Evolutionary conservation across 1,284 basidiomycete species (phyloP), one percentile per base, ranked within the genome.

Genomic region (Leccinum insolens): DNA sequence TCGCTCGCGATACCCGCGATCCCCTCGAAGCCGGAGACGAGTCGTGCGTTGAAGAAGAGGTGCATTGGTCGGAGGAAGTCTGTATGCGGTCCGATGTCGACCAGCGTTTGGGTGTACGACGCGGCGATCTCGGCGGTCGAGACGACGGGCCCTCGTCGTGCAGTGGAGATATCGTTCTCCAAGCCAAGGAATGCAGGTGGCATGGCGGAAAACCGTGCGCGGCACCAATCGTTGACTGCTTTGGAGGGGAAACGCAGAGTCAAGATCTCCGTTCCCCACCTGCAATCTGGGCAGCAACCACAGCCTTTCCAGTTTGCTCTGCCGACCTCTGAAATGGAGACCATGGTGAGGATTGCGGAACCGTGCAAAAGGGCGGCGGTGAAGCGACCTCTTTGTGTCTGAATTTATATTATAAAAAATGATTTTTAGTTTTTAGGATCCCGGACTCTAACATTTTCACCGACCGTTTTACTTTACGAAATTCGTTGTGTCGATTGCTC

Each of bases 61-160:
- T 88, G 87, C 64, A 80, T 88, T 7, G 84, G 85, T 14, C 78
- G 86, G 63, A 81, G 85, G 68, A 85, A 84, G 71, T 88, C 85
- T 25, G 69, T 81, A 65, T 80, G 72, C 46, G 83, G 80, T 5
- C 71, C 77, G 3, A 65, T 78, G 58, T 71, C 75, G 46, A 74
- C 75, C 61, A 77, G 78, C 6, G 75, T 75, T 8, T 88, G 87
- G 87, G 79, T 85, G 11, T 88, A 88, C 71, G 81, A 85, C 58
- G 81, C 83, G 3, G 81, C 81, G 3, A 76, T 83, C 34, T 83
- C 86, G 17, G 82, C 81, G 7, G 70, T 78, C 8, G 86, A 85
- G 59, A 69, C 70, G 14, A 67, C 72, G 3, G 72, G 74, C 1
- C 9, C 69, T 57, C 69, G 65, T 37, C 69, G 71, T 15, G 64